Conservation (phyloP, 2,329 filamentous ascomycete species). For the Talaromyces rugulosus region DNA sequence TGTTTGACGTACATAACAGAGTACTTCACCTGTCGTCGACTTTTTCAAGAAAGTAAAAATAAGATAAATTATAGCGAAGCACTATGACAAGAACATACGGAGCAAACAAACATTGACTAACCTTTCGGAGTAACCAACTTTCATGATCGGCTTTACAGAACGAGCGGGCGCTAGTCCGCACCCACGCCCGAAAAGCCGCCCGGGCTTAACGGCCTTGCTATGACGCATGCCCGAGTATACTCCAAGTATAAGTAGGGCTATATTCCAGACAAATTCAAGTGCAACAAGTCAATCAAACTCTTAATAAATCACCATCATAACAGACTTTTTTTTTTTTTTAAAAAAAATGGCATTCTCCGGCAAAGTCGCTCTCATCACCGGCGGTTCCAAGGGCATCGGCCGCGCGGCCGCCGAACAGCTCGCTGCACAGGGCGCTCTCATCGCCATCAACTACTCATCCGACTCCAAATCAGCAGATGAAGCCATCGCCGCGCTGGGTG, state of each 20-base stretch:
- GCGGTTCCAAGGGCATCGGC: conserved; percentile 40
- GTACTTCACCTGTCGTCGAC: too few species aligned
- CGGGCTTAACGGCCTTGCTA: not conserved
- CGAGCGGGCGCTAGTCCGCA: not conserved
- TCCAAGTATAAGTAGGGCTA: not conserved
- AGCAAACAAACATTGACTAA: too few species aligned
- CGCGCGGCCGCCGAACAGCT: conserved; percentile 35
- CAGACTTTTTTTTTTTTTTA: not conserved
- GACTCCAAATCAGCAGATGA: conserved; percentile 53
- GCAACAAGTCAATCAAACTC: too few species aligned
- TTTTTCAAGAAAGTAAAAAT: not conserved
- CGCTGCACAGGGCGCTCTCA: conserved; percentile 37
- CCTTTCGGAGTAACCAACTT: too few species aligned
- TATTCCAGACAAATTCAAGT: not conserved
- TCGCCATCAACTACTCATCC: conserved; percentile 55
- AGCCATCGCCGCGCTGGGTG: conserved; percentile 45
- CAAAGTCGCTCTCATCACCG: conserved; percentile 38
- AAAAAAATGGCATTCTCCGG: conserved; percentile 21
- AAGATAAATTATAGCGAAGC: not conserved
- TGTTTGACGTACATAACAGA: not conserved
- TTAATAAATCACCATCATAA: too few species aligned
- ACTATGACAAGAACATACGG: too few species aligned
- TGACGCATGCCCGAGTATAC: not conserved
- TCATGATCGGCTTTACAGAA: not conserved
- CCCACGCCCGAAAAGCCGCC: not conserved